Conservation (phyloP, 1,139 yeast species). For the Suhomyces coccinellae region DNA sequence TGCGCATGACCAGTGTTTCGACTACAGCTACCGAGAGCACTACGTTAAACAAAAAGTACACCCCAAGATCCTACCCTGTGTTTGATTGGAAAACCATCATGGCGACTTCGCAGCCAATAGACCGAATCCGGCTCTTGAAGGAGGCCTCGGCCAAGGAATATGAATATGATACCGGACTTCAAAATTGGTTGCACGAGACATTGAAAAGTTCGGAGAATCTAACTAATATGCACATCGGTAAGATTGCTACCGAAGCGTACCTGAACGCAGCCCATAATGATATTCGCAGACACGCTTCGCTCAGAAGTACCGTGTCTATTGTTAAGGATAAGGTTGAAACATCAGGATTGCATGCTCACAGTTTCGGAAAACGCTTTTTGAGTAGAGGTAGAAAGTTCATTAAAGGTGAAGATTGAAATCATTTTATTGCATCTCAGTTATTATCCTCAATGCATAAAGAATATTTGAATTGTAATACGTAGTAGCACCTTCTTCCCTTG, state of each 20-base stretch:
- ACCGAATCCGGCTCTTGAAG: slow-evolving; percentile 41
- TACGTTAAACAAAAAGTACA: slow-evolving; percentile 6
- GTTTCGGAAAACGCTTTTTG: slow-evolving; percentile 45
- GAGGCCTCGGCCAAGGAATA: slow-evolving; percentile 45
- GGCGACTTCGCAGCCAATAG: slow-evolving; percentile 43
- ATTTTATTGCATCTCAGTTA: too few relatives aligned
- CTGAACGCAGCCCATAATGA: slow-evolving; percentile 50
- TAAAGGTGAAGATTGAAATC: slow-evolving; percentile 19
- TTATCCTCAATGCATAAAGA: too few relatives aligned
- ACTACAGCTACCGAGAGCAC: slow-evolving; percentile 6
- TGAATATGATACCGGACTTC: slow-evolving; percentile 46
- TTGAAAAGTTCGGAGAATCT: slow-evolving; percentile 36
- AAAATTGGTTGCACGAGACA: slow-evolving; percentile 46
- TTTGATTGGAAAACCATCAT: slow-evolving; percentile 49
- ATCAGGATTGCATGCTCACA: slow-evolving; percentile 43
- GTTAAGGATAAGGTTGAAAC: slow-evolving; percentile 49
- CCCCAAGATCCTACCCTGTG: slow-evolving; percentile 31
- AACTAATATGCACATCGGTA: slow-evolving; percentile 45
- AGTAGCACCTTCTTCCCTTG: too few relatives aligned
- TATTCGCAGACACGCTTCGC: slow-evolving; percentile 42
- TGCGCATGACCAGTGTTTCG: slow-evolving; percentile 2
- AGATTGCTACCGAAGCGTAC: slow-evolving; percentile 47
- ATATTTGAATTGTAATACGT: too few relatives aligned
- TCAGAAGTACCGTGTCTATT: slow-evolving; percentile 43
- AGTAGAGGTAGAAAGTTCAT: slow-evolving; percentile 44